phyloP scores from a whole-genome alignment of 495 filamentous ascomycete species.

The Extremus antarcticus region DNA sequence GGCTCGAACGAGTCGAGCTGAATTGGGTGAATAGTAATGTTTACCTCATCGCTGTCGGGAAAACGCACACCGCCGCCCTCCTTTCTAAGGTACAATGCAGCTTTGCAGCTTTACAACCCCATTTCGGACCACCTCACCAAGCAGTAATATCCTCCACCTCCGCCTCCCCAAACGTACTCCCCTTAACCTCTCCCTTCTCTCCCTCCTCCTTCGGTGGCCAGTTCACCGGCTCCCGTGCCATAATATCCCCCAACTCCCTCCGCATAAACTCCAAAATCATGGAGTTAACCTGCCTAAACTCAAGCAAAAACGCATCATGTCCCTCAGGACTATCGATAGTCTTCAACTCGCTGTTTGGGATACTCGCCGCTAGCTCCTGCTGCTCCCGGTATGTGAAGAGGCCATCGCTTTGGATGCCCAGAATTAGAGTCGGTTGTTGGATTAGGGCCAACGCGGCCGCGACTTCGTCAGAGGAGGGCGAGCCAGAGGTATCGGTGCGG shows the following conservation, averaged over 20 bases:
- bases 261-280: constrained; percentile 77
- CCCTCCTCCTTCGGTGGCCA: constrained; percentile 25
- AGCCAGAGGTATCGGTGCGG: constrained; percentile 37
- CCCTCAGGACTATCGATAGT: constrained; percentile 89
- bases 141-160: constrained; percentile 96
- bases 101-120: too few relatives aligned
- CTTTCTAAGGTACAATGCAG: too few relatives aligned
- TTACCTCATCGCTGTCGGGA: too few relatives aligned
- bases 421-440: constrained; percentile 74
- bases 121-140: too few relatives aligned
- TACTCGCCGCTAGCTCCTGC: constrained; percentile 73
- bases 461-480: constrained; percentile 35
- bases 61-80: too few relatives aligned
- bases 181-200: constrained; percentile 47
- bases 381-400: constrained; percentile 96
- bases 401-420: constrained; percentile 90
- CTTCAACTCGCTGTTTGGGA: constrained; percentile 64
- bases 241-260: constrained; percentile 75
- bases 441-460: constrained; percentile 67
- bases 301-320: constrained; percentile 90
- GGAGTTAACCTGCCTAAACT: constrained; percentile 92
- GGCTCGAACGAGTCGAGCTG: too few relatives aligned
- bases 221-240: constrained; percentile 46
- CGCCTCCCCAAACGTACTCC: constrained; percentile 82
- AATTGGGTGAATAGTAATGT: too few relatives aligned